Evolutionary conservation across 208 protist species (phyloP), one percentile per base, ranked within the genome.

Genomic region (Phytomonas serpens): DNA sequence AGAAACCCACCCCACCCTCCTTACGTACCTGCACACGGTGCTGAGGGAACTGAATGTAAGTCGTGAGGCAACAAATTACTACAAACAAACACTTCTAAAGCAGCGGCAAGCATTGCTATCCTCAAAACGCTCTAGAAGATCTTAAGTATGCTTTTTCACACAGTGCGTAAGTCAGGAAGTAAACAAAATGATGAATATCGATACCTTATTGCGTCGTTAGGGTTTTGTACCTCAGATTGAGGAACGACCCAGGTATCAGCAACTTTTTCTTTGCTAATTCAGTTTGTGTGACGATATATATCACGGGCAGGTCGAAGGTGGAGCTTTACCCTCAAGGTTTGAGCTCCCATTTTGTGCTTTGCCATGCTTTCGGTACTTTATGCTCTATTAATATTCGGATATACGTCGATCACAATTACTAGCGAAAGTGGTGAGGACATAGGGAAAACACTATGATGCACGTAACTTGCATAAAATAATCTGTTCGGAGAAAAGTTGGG

Each of bases 21-120:
- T 78, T 13, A 82, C 78, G 16, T 90, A 87, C 66, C 80, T 95
- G 80, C 81, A 85, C 74, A 77, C 89, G 27, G 81, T 82, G 19
- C 80, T 95, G 67, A 82, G 81, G 14, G 87, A 95, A 64, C 80
- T 93, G 67, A 75, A 81, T 47, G 73, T 93, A 34, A 82, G 83
- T 29, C 74, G 77, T 63, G 71, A 80, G 30, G 79, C 88, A 2
- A 68, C 85, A 32, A 78, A 88, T 38, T 88, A 69, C 13, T 91
- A 82, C 72, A 81, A 81, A 71, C 66, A 37, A 14, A 67, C 40
- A n/a, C 83, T 94, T 31, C 66, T 70, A 9, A 78, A 82, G 34
- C 77, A 80, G 61, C 71, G 80, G 36, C 73, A 76, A 64, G 75
- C 77, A 7, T 75, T 77, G 62, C 63, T 75, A 29, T 57, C 47